These are phyloP conservation scores for Torulaspora microellipsoides DNA, from an alignment of 805 yeast species.

Conservation along the genomic window DNA sequence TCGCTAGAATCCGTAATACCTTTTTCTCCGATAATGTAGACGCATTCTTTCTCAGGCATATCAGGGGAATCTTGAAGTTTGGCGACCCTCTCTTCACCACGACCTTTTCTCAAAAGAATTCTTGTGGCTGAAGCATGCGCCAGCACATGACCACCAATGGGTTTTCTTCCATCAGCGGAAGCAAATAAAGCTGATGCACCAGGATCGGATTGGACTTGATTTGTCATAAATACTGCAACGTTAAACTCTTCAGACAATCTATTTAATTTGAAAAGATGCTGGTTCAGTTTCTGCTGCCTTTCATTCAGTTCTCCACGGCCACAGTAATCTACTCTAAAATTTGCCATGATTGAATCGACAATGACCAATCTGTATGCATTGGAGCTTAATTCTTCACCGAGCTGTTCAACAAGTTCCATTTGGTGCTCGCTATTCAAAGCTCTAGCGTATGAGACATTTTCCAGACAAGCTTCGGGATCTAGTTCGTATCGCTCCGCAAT, in stretches of 20 bases:
- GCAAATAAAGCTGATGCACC: constrained; percentile 78
- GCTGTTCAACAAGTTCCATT: constrained; percentile 61
- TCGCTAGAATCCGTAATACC: constrained; percentile 53
- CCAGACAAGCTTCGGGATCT: constrained; percentile 64
- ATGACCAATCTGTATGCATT: constrained; percentile 58
- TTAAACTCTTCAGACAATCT: constrained; percentile 75
- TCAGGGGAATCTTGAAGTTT: constrained; percentile 78
- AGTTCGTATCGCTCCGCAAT: constrained; percentile 67
- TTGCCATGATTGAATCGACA: constrained; percentile 74
- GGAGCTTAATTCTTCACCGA: constrained; percentile 62
- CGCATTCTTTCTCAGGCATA: constrained; percentile 76
- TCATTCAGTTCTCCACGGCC: constrained; percentile 78
- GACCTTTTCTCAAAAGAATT: constrained; percentile 65
- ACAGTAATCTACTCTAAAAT: constrained; percentile 70
- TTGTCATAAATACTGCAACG: constrained; percentile 67
- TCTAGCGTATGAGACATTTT: constrained; percentile 69
- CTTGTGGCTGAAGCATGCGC: constrained; percentile 82
- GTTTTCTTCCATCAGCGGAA: constrained; percentile 78
- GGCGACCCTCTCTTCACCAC: constrained; percentile 77
- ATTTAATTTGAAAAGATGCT: constrained; percentile 47
- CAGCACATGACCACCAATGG: constrained; percentile 78
- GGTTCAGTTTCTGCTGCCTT: constrained; percentile 66
- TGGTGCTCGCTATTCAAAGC: constrained; percentile 79
- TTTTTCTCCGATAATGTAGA: constrained; percentile 64
- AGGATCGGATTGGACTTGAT: constrained; percentile 80